These are phyloP conservation scores for Trametes versicolor DNA, from an alignment of 1,284 basidiomycete genomes.

Conservation along the genomic window DNA sequence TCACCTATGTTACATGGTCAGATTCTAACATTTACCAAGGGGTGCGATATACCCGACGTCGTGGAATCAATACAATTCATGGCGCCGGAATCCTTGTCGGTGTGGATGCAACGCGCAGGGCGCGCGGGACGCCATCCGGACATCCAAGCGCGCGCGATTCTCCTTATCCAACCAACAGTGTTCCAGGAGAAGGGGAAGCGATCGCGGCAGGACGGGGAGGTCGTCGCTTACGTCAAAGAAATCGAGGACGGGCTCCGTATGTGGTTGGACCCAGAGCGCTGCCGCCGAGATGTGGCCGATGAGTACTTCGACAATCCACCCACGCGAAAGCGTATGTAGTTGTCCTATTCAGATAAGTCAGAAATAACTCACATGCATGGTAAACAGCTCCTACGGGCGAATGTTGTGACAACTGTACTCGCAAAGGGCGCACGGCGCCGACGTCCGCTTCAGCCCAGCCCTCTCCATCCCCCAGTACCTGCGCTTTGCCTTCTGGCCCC, in stretches of 20 bases:
- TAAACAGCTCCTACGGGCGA: constrained; percentile 7
- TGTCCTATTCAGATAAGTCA: too few relatives aligned
- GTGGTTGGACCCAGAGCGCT: neutral
- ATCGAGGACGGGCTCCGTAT: constrained; percentile 5
- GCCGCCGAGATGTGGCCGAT: constrained; percentile 20
- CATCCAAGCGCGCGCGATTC: constrained; percentile 17
- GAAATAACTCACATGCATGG: too few relatives aligned
- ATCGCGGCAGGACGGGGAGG: neutral
- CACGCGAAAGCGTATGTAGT: neutral
- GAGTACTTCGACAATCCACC: constrained; percentile 28
- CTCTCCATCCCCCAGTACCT: too few relatives aligned
- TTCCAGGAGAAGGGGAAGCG: constrained; percentile 19
- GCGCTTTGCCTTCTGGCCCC: too few relatives aligned
- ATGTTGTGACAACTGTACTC: constrained; percentile 15
- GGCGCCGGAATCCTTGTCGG: constrained; percentile 23
- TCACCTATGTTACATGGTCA: neutral
- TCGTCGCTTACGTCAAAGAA: constrained; percentile 12
- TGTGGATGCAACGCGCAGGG: constrained; percentile 35
- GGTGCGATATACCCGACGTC: constrained; percentile 37
- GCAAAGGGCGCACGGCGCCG: neutral
- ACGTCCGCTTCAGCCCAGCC: neutral
- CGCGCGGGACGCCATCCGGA: constrained; percentile 32
- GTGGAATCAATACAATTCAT: constrained; percentile 31
- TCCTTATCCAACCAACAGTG: constrained; percentile 32
- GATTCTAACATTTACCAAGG: constrained; percentile 11